These are phyloP conservation scores for Symbiotaphrina buchneri DNA, from an alignment of 495 filamentous ascomycete genomes.

Conservation along the genomic window DNA sequence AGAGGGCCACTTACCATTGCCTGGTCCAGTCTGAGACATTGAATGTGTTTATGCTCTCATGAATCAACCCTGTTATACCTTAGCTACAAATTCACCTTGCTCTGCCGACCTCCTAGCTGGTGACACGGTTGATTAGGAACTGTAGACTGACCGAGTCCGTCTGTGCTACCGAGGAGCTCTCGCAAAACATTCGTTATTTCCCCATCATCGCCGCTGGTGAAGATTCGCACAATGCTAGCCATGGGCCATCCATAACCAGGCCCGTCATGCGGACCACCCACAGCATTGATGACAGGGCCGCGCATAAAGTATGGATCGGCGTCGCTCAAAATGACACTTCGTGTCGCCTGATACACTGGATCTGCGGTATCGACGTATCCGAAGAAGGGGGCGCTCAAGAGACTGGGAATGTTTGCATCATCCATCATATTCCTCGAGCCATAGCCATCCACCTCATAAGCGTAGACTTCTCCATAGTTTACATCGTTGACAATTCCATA, in stretches of 20 bases:
- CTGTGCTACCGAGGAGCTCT: too few relatives aligned
- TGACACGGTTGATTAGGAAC: too few relatives aligned
- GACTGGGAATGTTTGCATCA: constrained; percentile 35
- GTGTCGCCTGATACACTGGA: constrained; percentile 24
- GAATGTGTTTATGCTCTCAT: too few relatives aligned
- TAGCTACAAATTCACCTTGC: too few relatives aligned
- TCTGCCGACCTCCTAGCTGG: too few relatives aligned
- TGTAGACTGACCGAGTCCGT: too few relatives aligned
- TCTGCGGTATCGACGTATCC: constrained; percentile 21
- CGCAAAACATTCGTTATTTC: too few relatives aligned
- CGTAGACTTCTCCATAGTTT: constrained; percentile 25
- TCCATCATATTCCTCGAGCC: constrained; percentile 31
- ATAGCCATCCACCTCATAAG: constrained; percentile 39
- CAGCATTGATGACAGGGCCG: constrained; percentile 25
- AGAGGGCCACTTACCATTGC: too few relatives aligned
- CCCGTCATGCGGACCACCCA: constrained; percentile 32
- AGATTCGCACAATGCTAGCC: constrained; percentile 28
- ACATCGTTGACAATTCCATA: constrained; percentile 24
- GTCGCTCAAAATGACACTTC: constrained; percentile 21
- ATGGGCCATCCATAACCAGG: constrained; percentile 37
- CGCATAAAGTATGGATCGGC: constrained; percentile 33
- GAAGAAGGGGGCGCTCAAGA: constrained; percentile 28
- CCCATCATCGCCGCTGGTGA: constrained; percentile 31
- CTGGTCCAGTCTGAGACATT: too few relatives aligned
- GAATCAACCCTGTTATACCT: too few relatives aligned